A percentile compares a stretch with the other conserved stretches of the same genome.
phyloP scores from a whole-genome alignment of 495 filamentous ascomycete genomes.

The Hypomontagnella monticulosa region DNA sequence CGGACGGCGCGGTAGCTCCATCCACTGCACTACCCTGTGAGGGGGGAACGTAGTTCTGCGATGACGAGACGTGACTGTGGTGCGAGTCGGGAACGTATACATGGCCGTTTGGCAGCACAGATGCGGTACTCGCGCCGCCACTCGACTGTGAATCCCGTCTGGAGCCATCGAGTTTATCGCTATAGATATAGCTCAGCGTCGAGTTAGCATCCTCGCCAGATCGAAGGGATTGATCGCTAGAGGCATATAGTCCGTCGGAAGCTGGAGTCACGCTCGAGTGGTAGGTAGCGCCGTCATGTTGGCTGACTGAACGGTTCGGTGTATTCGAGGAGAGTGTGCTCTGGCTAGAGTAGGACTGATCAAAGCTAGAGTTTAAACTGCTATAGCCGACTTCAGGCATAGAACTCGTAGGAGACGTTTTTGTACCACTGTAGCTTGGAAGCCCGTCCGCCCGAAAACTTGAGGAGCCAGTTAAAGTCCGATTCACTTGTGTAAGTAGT shows the following conservation, averaged over 20 bases:
- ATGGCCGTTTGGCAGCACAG: constrained; percentile 45
- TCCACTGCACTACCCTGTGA: constrained; percentile 26
- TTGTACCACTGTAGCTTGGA: constrained; percentile 29
- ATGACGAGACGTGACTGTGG: constrained; percentile 14
- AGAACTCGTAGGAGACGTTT: constrained; percentile 28
- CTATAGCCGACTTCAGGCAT: constrained; percentile 38
- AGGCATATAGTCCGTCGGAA: constrained; percentile 29
- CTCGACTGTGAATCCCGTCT: constrained; percentile 39
- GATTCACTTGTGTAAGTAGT: constrained; percentile 42
- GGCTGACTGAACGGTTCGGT: constrained; percentile 11
- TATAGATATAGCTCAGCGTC: constrained; percentile 41
- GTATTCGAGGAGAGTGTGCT: constrained; percentile 15
- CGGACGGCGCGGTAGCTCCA: constrained; percentile 31
- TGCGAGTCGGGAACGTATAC: constrained; percentile 45
- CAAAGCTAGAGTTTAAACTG: constrained; percentile 31
- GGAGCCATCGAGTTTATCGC: constrained; percentile 32
- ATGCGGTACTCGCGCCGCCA: constrained; percentile 23
- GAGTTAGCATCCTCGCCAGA: constrained; percentile 32
- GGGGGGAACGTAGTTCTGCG: constrained; percentile 23
- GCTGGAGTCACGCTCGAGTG: constrained; percentile 4
- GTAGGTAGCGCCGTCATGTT: constrained; percentile 19
- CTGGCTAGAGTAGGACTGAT: constrained; percentile 16
- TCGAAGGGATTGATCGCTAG: constrained; percentile 29
- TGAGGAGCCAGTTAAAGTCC: constrained; percentile 40
- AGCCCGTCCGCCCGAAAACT: constrained; percentile 36